Conservation (phyloP, 1,284 basidiomycete species). For the Ceratobasidium sp. region DNA sequence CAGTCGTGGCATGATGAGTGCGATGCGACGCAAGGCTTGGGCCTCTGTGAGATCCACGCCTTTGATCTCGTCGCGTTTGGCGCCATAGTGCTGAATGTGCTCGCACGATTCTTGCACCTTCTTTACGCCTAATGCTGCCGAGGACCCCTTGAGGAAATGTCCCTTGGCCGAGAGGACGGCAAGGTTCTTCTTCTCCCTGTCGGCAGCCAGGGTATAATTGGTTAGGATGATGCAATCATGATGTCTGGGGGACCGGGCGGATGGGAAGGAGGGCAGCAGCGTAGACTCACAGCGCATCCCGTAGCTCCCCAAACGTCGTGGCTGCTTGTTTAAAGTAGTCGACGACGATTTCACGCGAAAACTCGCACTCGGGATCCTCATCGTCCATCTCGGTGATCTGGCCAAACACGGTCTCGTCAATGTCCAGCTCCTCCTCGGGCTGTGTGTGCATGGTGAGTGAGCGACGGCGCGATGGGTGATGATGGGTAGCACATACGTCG, state of each 20-base stretch:
- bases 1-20: slow-evolving; percentile 58
- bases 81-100: slow-evolving; percentile 60
- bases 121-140: slow-evolving; percentile 60
- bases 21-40: slow-evolving; percentile 72
- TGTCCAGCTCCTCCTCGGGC: slow-evolving; percentile 46
- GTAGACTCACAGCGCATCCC: slow-evolving; percentile 55
- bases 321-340: slow-evolving; percentile 62
- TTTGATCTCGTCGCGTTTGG: slow-evolving; percentile 51
- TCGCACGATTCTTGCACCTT: slow-evolving; percentile 61
- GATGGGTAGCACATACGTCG: neutral
- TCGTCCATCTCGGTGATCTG: slow-evolving; percentile 66
- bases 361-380: slow-evolving; percentile 57
- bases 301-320: slow-evolving; percentile 58
- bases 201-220: neutral
- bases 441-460: neutral
- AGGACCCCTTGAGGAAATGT: slow-evolving; percentile 64
- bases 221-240: slow-evolving; percentile 5
- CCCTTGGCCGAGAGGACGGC: slow-evolving; percentile 58
- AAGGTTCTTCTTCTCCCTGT: slow-evolving; percentile 50
- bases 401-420: slow-evolving; percentile 61
- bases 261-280: too few relatives aligned
- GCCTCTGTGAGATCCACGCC: slow-evolving; percentile 56
- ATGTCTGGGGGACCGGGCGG: neutral
- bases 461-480: neutral
- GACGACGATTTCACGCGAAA: slow-evolving; percentile 58